Conservation (phyloP, 192 early-diverging fungal species). For the Coemansia sp. region DNA sequence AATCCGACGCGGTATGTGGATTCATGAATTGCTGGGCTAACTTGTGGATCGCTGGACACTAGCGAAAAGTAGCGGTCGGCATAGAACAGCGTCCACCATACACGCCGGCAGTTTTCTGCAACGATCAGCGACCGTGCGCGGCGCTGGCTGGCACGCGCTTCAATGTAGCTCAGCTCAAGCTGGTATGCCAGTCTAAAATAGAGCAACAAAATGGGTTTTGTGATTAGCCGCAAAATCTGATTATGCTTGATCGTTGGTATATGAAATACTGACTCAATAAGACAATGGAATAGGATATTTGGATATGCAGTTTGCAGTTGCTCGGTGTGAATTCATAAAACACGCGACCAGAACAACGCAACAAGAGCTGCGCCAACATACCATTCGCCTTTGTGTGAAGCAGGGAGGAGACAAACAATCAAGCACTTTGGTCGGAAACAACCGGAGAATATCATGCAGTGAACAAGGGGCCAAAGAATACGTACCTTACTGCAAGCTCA, state of each 20-base stretch:
- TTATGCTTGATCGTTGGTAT: no score
- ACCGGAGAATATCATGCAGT: background rate
- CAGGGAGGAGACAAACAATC: no score
- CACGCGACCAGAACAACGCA: no score
- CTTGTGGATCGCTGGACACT: slow-evolving; percentile 43
- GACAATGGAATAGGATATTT: no score
- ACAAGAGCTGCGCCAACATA: no score
- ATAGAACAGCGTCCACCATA: slow-evolving; percentile 55
- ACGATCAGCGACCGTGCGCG: slow-evolving; percentile 53
- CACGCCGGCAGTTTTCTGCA: slow-evolving; percentile 53
- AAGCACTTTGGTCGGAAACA: no score
- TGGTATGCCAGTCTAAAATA: slow-evolving; percentile 43
- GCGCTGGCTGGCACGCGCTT: slow-evolving; percentile 50
- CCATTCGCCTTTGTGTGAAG: no score
- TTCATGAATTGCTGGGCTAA: slow-evolving; percentile 47
- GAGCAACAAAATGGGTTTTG: background rate
- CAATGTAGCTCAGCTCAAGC: slow-evolving; percentile 52
- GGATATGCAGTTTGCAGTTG: no score
- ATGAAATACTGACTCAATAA: no score
- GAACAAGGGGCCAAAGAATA: background rate
- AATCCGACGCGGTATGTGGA: slow-evolving; percentile 50
- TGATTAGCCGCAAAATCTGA: no score
- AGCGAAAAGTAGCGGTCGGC: slow-evolving; percentile 53
- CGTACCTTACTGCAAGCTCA: slow-evolving; percentile 52
- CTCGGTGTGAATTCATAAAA: no score